Base-by-base conservation (phyloP, 2,329 filamentous ascomycete genomes). In the Cladosporium sp. region DNA sequence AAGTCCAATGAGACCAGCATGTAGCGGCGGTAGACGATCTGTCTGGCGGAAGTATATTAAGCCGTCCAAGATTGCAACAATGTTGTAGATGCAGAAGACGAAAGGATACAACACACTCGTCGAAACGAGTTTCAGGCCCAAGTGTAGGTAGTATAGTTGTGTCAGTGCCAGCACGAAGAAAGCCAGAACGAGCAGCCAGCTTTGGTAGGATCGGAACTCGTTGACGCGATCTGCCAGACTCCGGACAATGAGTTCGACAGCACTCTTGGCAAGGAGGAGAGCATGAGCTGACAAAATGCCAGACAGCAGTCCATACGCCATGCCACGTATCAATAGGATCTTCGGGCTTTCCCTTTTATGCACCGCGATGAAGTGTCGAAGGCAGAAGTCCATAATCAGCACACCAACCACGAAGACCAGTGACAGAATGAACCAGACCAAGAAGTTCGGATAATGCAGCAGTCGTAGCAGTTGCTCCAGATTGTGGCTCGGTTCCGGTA, bases 81-180 rank as follows among this genome's bases (percentile, higher is more conserved):
- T 97, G 83, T 99, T 99, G 84, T 98, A 99, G 69, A 98, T 88
- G 84, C 95, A 99, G 79, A 99, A 99, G 46, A 98, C 93, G 72
- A 98, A 89, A 5, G 95, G 95, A 78, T 99, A 99, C 70, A 99
- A 84, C 67, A 98, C 90, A 73, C 92, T 97, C 25, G 95, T 98
- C 63, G 93, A 97, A 77, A 96, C 93, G 61, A 99, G 85, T 79
- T 97, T 97, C 68, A 99, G 85, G 62, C 95, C 95, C 51, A 92
- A 88, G 76, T 99, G 95, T 67, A 99, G 87, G 78, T 96, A 98
- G 80, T 97, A 99, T 6, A 99, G 86, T 78, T 99, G 95, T 53
- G 89, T 91, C 53, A 99, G 85, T 5, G 95, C 94, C 67, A 98
- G 84, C 3, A 85, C 83, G 66, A 97, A 84, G 61, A 99, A 89